These are phyloP conservation scores for Parietichytrium sp. DNA, from an alignment of 108 stramenopile genomes.

Conservation along the genomic window DNA sequence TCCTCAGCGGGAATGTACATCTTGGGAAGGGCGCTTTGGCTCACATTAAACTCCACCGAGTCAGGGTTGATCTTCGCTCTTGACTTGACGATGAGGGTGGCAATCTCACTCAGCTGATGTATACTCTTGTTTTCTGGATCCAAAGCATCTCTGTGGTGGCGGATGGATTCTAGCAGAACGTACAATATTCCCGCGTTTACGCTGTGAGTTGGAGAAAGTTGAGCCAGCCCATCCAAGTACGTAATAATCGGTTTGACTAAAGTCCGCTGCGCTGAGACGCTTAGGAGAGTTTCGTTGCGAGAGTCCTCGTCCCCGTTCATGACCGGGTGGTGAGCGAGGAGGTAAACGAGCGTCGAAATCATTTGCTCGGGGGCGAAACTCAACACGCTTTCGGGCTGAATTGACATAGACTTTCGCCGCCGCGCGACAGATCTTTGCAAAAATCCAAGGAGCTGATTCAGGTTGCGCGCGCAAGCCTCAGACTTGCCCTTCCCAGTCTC, in stretches of 20 bases:
- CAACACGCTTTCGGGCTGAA: not conserved
- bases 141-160: constrained; percentile 6
- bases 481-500: no score
- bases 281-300: not conserved
- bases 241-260: constrained; percentile 18
- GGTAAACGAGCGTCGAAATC: constrained; percentile 27
- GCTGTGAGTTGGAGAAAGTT: not conserved
- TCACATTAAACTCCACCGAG: not conserved
- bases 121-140: not conserved
- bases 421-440: constrained; percentile 23
- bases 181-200: constrained; percentile 6
- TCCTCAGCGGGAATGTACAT: not conserved
- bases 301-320: not conserved
- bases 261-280: not conserved
- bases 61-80: constrained; percentile 6
- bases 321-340: constrained; percentile 9
- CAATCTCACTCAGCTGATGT: constrained; percentile 16
- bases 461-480: not conserved
- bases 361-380: constrained; percentile 26
- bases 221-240: not conserved
- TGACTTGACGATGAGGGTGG: not conserved
- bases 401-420: not conserved
- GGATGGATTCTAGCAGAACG: constrained; percentile 7
- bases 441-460: not conserved
- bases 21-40: not conserved